These are phyloP conservation scores for Termitomyces sp. DNA, from an alignment of 768 basidiomycete genomes.

Conservation along the genomic window DNA sequence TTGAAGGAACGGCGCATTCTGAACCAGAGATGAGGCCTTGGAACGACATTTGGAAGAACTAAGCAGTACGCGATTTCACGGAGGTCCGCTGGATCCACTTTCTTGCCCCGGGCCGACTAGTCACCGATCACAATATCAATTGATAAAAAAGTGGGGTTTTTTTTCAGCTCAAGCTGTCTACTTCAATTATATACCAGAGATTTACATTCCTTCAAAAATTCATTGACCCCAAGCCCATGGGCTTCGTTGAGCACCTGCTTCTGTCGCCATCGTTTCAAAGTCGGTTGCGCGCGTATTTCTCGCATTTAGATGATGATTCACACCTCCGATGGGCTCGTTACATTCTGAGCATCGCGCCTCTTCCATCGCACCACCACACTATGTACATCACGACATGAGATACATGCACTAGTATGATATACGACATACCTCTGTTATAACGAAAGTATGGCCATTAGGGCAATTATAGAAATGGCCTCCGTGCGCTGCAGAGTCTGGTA, in stretches of 20 bases:
- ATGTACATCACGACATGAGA: neutral
- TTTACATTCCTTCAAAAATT: neutral
- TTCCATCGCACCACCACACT: slow-evolving; percentile 60
- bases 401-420: neutral
- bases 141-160: neutral
- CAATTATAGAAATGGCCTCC: slow-evolving; percentile 47
- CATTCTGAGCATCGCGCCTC: slow-evolving; percentile 52
- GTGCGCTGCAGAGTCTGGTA: slow-evolving; percentile 19
- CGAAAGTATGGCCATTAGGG: slow-evolving; percentile 57
- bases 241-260: slow-evolving; percentile 2
- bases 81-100: neutral
- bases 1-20: slow-evolving; percentile 81
- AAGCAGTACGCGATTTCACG: neutral
- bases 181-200: neutral
- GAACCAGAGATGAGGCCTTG: slow-evolving; percentile 82
- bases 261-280: slow-evolving; percentile 37
- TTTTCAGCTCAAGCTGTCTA: neutral
- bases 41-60: slow-evolving; percentile 50
- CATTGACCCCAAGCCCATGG: slow-evolving; percentile 8
- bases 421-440: slow-evolving; percentile 46
- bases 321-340: slow-evolving; percentile 47
- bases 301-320: slow-evolving; percentile 30
- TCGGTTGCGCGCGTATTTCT: slow-evolving; percentile 43
- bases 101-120: slow-evolving; percentile 5
- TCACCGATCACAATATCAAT: neutral